Evolutionary conservation across 805 yeast species (phyloP).

Genomic region (Isabelozyma pseudorhagii): DNA sequence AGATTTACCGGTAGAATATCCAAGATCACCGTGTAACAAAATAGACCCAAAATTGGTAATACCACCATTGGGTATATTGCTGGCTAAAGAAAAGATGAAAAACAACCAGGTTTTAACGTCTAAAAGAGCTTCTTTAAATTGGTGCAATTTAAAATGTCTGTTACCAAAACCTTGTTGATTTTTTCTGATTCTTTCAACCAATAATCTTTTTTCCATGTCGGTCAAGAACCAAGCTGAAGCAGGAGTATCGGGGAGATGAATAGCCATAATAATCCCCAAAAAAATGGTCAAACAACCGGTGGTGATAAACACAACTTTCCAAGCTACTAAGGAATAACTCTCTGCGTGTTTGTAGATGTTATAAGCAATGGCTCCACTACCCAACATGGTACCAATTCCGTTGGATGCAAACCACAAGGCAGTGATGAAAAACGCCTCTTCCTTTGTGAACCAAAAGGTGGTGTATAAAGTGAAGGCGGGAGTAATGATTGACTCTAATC

Average conservation of each 20-base stretch:
- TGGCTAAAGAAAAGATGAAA: slow-evolving; percentile 30
- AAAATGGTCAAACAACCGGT: slow-evolving; percentile 40
- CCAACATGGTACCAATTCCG: slow-evolving; percentile 31
- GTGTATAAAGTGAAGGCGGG: slow-evolving; percentile 34
- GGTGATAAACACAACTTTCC: slow-evolving; percentile 44
- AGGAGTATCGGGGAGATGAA: slow-evolving; percentile 29
- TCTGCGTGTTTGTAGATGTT: slow-evolving; percentile 8
- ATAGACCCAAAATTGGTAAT: slow-evolving; percentile 32
- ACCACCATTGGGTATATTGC: slow-evolving; percentile 38
- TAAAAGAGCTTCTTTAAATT: slow-evolving; percentile 47
- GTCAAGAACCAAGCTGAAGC: slow-evolving; percentile 40
- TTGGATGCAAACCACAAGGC: slow-evolving; percentile 33
- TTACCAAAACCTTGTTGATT: slow-evolving; percentile 61
- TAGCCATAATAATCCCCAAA: slow-evolving; percentile 23
- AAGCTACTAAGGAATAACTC: slow-evolving; percentile 16
- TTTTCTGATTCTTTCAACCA: slow-evolving; percentile 50
- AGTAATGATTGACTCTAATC: slow-evolving; percentile 38
- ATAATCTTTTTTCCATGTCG: slow-evolving; percentile 30
- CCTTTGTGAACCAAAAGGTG: slow-evolving; percentile 31
- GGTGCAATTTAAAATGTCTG: slow-evolving; percentile 50
- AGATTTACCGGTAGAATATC: slow-evolving; percentile 15
- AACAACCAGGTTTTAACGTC: slow-evolving; percentile 52
- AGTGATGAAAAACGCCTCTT: slow-evolving; percentile 33
- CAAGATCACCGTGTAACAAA: slow-evolving; percentile 13
- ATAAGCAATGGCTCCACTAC: slow-evolving; percentile 18